Evolutionary conservation across 129 eudicot genomes (phyloP).

Genomic region (Mikania micrantha): DNA sequence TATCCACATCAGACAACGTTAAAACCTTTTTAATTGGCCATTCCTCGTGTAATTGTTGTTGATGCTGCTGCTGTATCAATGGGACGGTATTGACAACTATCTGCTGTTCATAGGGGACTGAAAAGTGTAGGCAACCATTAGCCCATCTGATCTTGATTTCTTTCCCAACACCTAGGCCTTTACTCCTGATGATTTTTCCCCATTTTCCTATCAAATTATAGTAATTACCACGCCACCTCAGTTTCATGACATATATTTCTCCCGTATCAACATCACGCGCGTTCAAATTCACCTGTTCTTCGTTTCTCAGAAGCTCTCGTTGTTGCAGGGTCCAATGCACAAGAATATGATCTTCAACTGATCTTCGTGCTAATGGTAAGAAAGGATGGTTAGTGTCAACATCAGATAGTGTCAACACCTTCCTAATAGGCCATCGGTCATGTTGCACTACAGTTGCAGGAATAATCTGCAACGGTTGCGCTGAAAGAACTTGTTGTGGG

Average conservation of each 20-base stretch:
- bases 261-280: conserved; percentile 73
- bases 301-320: conserved; percentile 56
- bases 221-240: conserved; percentile 82
- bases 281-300: conserved; percentile 63
- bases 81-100: conserved; percentile 32
- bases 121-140: conserved; percentile 62
- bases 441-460: conserved; percentile 36
- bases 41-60: conserved; percentile 29
- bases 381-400: conserved; percentile 75
- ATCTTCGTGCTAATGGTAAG: conserved; percentile 65
- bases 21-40: conserved; percentile 81
- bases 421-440: conserved; percentile 72
- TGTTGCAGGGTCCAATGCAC: conserved; percentile 59
- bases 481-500: conserved; percentile 44
- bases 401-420: conserved; percentile 66
- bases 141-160: conserved; percentile 78
- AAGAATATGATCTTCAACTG: conserved; percentile 81
- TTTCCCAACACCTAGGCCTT: conserved; percentile 69
- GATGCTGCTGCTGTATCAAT: conserved; percentile 17
- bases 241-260: conserved; percentile 61
- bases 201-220: conserved; percentile 74
- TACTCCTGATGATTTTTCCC: conserved; percentile 69
- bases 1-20: conserved; percentile 82
- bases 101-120: conserved; percentile 54
- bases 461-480: conserved; percentile 42